These are phyloP conservation scores for Phytophthora crassamura DNA, from an alignment of 352 stramenopile species.

Conservation along the genomic window DNA sequence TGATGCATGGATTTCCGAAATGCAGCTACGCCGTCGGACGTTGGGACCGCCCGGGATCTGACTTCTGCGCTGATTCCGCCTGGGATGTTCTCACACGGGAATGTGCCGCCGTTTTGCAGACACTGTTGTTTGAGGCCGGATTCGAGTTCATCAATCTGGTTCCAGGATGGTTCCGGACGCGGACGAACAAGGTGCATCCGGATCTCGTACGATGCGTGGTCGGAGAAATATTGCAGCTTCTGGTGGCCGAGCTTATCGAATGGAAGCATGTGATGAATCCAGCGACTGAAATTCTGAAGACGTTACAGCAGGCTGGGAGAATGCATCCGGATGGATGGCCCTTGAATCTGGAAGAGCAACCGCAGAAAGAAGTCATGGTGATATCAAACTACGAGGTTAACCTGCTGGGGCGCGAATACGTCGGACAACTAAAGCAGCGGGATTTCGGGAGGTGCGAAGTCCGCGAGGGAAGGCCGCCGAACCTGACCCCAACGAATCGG, in stretches of 20 bases:
- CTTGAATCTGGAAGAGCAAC: background rate
- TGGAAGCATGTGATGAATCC: background rate
- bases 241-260: background rate
- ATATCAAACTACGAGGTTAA: background rate
- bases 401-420: background rate
- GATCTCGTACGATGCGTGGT: background rate
- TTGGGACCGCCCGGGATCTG: background rate
- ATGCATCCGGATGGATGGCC: background rate
- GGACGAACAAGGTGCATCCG: background rate
- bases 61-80: background rate
- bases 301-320: background rate
- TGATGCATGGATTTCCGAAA: background rate
- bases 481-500: background rate
- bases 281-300: background rate
- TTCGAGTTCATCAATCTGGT: background rate
- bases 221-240: background rate
- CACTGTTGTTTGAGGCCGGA: background rate
- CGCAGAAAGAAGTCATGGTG: background rate
- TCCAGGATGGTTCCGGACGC: background rate
- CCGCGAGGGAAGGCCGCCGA: background rate
- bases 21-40: background rate
- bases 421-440: background rate
- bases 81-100: background rate
- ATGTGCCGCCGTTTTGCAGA: background rate
- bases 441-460: background rate